Evolutionary conservation across 495 filamentous ascomycete species (phyloP).

Genomic region (Lasiosphaeris hirsuta): DNA sequence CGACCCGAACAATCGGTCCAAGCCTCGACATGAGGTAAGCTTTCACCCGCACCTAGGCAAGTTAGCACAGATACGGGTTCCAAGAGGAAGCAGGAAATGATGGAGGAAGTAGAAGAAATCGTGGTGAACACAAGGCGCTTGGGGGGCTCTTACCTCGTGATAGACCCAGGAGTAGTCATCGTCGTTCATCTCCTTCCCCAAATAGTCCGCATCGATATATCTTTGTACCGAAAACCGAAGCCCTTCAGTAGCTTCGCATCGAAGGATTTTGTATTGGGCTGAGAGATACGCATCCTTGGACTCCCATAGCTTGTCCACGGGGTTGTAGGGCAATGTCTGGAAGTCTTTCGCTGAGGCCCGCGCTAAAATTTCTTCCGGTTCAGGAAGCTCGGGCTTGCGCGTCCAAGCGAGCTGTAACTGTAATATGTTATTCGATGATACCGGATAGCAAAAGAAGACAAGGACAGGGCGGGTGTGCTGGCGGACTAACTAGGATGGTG

Average conservation of each 20-base stretch:
- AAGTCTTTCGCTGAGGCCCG: conserved; percentile 27
- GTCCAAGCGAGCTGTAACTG: conserved; percentile 35
- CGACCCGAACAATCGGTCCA: conserved; percentile 64
- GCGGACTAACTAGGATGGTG: too few relatives aligned
- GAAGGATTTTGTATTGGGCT: conserved; percentile 63
- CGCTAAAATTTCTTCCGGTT: conserved; percentile 32
- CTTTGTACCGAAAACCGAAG: conserved; percentile 55
- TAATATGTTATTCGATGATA: not conserved
- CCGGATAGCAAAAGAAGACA: not conserved
- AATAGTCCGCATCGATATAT: conserved; percentile 36
- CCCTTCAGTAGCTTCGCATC: conserved; percentile 59
- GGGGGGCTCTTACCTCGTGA: conserved; percentile 55
- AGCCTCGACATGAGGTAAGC: conserved; percentile 58
- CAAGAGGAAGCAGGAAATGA: not conserved
- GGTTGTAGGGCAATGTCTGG: conserved; percentile 35
- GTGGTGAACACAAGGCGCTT: not conserved
- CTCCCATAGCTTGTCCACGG: conserved; percentile 34
- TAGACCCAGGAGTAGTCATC: conserved; percentile 62
- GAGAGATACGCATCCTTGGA: conserved; percentile 54
- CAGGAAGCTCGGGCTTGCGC: conserved; percentile 44
- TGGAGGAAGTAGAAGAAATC: too few relatives aligned
- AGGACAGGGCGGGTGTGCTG: too few relatives aligned
- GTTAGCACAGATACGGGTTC: not conserved
- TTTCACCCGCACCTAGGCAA: conserved; percentile 59
- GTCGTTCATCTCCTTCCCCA: conserved; percentile 50